Evolutionary conservation across 495 filamentous ascomycete genomes (phyloP).

Genomic region (Lophium mytilinum): DNA sequence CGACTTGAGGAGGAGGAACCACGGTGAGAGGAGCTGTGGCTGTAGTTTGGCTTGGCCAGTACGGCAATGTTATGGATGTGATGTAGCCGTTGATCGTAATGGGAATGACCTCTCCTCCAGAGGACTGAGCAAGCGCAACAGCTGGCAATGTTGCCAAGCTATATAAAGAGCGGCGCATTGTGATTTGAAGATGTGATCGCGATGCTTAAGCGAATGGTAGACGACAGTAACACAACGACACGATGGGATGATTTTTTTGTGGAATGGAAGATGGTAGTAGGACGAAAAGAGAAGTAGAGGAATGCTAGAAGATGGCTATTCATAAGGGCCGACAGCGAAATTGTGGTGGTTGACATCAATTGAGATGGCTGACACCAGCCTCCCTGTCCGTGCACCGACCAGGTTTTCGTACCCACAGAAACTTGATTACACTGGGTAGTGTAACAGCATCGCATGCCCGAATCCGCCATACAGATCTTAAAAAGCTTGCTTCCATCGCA

Average conservation of each 20-base stretch:
- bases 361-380: too few species aligned
- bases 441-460: too few species aligned
- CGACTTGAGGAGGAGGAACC: neutral
- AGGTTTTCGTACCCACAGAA: too few species aligned
- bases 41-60: neutral
- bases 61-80: constrained; percentile 1
- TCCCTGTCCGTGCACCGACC: too few species aligned
- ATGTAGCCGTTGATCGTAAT: neutral
- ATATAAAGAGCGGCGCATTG: neutral
- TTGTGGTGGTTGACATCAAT: neutral
- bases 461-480: too few species aligned
- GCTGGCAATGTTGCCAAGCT: neutral
- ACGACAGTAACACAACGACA: neutral
- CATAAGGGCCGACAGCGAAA: neutral
- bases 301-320: neutral
- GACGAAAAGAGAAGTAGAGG: neutral
- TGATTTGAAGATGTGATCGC: neutral
- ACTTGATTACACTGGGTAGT: too few species aligned
- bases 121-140: neutral
- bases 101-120: constrained; percentile 1
- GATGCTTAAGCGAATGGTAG: too few species aligned
- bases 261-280: neutral
- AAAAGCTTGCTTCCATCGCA: too few species aligned
- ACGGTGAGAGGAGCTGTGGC: neutral
- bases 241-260: neutral